Percentiles rank a stretch among this genome's conserved stretches.
These are phyloP conservation scores for Oenanthe sinensis DNA, from an alignment of 129 eudicot species.

Conservation along the genomic window DNA sequence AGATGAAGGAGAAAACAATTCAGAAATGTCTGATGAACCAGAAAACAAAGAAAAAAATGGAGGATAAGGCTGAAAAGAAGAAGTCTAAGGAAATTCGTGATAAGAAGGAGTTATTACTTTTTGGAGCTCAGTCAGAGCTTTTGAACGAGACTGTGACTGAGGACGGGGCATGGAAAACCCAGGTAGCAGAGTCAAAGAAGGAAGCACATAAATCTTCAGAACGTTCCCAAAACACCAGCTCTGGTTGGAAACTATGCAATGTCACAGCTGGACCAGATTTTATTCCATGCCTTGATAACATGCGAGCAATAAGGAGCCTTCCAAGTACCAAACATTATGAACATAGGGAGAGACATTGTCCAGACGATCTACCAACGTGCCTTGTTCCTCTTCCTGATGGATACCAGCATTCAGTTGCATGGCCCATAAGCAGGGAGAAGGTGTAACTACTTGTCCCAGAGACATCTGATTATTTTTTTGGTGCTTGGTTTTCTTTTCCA, in stretches of 20 bases:
- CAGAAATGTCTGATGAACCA: slow-evolving; percentile 4
- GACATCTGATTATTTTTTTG: background rate
- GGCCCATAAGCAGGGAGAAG: slow-evolving; percentile 58
- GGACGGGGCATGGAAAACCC: slow-evolving; percentile 35
- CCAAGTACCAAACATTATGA: slow-evolving; percentile 35
- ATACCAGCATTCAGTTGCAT: slow-evolving; percentile 36
- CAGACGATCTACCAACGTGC: slow-evolving; percentile 48
- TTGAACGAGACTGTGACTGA: slow-evolving; percentile 27
- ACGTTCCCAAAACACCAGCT: slow-evolving; percentile 13
- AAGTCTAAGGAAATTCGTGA: slow-evolving; percentile 4
- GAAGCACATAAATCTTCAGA: slow-evolving; percentile 21
- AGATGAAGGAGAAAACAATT: slow-evolving; percentile 25
- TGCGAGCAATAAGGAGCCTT: slow-evolving; percentile 32
- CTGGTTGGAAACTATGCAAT: slow-evolving; percentile 45
- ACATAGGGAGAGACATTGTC: slow-evolving; percentile 62
- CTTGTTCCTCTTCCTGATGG: slow-evolving; percentile 44
- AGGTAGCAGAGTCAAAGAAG: slow-evolving; percentile 50
- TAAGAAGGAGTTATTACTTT: slow-evolving; percentile 20
- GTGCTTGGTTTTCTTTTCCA: background rate
- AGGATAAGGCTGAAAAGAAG: slow-evolving; percentile 5
- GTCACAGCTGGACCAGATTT: slow-evolving; percentile 37
- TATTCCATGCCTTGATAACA: slow-evolving; percentile 53
- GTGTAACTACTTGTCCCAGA: slow-evolving; percentile 13
- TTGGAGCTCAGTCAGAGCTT: slow-evolving; percentile 32
- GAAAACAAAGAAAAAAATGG: background rate